A percentile compares a stretch with the other conserved stretches of the same genome.
phyloP scores from a whole-genome alignment of 768 basidiomycete species.

The Naganishia antarctica region DNA sequence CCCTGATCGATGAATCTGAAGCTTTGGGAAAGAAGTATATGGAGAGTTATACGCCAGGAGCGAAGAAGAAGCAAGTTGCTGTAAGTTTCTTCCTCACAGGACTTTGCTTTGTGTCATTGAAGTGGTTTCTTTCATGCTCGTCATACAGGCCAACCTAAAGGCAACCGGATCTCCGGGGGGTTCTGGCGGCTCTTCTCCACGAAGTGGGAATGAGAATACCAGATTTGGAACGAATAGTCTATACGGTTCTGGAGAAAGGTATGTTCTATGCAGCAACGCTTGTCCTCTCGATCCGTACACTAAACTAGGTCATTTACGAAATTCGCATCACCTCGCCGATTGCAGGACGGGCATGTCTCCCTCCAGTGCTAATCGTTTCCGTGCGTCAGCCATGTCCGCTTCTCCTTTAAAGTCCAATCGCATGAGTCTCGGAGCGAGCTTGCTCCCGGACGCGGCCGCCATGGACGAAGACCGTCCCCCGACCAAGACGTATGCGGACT shows the following conservation, averaged over 20 bases:
- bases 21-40: conserved; percentile 27
- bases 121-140: neutral
- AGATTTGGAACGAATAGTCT: conserved; percentile 25
- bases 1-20: conserved; percentile 19
- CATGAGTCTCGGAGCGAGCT: conserved; percentile 15
- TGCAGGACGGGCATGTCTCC: neutral
- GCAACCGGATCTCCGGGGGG: conserved; percentile 16
- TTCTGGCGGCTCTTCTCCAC: conserved; percentile 3
- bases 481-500: conserved; percentile 22
- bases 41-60: conserved; percentile 23
- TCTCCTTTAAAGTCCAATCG: conserved; percentile 13
- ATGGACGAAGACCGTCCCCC: conserved; percentile 28
- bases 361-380: conserved; percentile 5
- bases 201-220: conserved; percentile 17
- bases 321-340: neutral
- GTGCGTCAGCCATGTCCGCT: conserved; percentile 8
- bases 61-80: conserved; percentile 17
- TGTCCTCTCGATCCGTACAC: neutral
- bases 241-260: conserved; percentile 24
- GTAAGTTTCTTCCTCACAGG: conserved; percentile 16
- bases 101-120: too few species aligned
- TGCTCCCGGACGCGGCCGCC: neutral
- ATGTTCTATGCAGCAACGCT: neutral
- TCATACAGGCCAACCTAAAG: conserved; percentile 9
- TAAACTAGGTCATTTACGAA: neutral